Percentiles rank a stretch among this genome's conserved stretches.
These are phyloP conservation scores for Epithele typhae DNA, from an alignment of 768 basidiomycete species.

Conservation along the genomic window DNA sequence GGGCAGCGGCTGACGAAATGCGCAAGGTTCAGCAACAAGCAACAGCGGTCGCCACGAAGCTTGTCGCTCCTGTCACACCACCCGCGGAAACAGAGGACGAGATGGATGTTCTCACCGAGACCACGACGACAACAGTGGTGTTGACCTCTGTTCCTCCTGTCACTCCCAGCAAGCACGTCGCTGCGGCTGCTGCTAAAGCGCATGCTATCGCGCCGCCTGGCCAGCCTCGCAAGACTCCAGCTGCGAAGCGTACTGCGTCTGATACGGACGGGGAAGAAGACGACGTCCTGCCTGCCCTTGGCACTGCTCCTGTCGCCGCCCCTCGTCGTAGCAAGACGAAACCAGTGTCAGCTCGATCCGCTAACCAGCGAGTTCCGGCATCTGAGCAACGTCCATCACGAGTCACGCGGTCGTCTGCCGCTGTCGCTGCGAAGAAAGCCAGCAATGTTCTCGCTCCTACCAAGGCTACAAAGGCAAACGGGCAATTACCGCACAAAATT, in stretches of 20 bases:
- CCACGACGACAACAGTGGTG: constrained; percentile 29
- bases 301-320: constrained; percentile 41
- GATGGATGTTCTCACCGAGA: constrained; percentile 30
- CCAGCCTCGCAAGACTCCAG: constrained; percentile 86
- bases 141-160: constrained; percentile 55
- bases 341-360: constrained; percentile 24
- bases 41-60: constrained; percentile 33
- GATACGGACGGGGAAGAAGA: constrained; percentile 61
- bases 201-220: constrained; percentile 72
- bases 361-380: constrained; percentile 47
- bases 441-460: constrained; percentile 17
- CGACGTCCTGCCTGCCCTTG: constrained; percentile 63
- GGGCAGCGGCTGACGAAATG: constrained; percentile 85
- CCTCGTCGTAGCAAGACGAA: constrained; percentile 22
- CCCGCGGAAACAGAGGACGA: constrained; percentile 75
- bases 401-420: constrained; percentile 68
- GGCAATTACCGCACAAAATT: constrained; percentile 34
- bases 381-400: constrained; percentile 74
- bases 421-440: constrained; percentile 29
- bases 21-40: constrained; percentile 44
- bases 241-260: constrained; percentile 62
- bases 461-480: constrained; percentile 25
- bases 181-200: constrained; percentile 64
- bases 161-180: constrained; percentile 76
- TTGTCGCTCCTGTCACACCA: constrained; percentile 75